Evolutionary conservation across 352 stramenopile species (phyloP).

Genomic region (Proteromonas lacertae): DNA sequence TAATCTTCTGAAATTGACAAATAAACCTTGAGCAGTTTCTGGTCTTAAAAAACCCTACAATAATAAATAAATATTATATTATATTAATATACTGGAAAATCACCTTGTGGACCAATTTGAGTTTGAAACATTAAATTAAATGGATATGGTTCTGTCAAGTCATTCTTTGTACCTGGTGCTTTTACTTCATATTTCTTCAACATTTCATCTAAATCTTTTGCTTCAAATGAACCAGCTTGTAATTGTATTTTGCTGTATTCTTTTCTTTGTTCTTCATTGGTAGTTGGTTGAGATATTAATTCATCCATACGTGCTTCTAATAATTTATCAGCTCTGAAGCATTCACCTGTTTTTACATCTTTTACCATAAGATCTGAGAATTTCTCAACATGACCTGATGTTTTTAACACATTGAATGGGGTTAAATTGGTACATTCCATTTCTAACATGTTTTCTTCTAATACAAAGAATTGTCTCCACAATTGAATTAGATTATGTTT

Average conservation of each 20-base stretch:
- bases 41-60: slow-evolving; percentile 88
- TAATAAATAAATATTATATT: too few species aligned
- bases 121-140: slow-evolving; percentile 99
- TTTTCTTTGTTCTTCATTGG: slow-evolving; percentile 35
- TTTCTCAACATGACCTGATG: slow-evolving; percentile 86
- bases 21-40: slow-evolving; percentile 85
- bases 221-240: slow-evolving; percentile 83
- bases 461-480: slow-evolving; percentile 92
- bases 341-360: slow-evolving; percentile 74
- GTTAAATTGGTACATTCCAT: slow-evolving; percentile 96
- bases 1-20: slow-evolving; percentile 92
- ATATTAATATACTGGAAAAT: too few species aligned
- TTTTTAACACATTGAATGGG: slow-evolving; percentile 80
- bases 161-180: slow-evolving; percentile 32
- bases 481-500: slow-evolving; percentile 76
- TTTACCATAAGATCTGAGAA: slow-evolving; percentile 98
- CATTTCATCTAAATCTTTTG: slow-evolving; percentile 70
- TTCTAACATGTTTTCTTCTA: slow-evolving; percentile 87
- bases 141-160: slow-evolving; percentile 71
- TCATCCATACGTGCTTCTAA: slow-evolving; percentile 92
- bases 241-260: slow-evolving; percentile 42
- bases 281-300: slow-evolving; percentile 39
- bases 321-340: slow-evolving; percentile 95
- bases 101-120: slow-evolving; percentile 86
- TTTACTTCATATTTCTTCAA: slow-evolving; percentile 69